These are phyloP conservation scores for Jasminum sambac DNA, from an alignment of 257 asterid species.

Conservation along the genomic window DNA sequence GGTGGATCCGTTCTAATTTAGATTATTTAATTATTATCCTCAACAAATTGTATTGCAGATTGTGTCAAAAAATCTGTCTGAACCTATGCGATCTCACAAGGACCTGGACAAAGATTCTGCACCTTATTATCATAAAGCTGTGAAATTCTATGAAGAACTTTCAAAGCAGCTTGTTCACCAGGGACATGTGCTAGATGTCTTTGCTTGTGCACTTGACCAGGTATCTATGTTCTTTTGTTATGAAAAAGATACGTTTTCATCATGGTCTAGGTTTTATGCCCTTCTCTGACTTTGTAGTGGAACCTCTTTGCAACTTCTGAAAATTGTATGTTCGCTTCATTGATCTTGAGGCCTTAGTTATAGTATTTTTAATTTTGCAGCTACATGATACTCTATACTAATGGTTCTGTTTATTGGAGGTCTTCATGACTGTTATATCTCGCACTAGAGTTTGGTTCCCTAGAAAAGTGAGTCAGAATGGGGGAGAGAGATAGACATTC, in stretches of 20 bases:
- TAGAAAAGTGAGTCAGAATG: neutral
- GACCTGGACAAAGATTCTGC: slow-evolving; percentile 98
- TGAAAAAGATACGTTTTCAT: slow-evolving; percentile 1
- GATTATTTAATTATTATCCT: no score
- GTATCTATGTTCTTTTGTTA: slow-evolving; percentile 37
- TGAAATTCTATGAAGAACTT: slow-evolving; percentile 79
- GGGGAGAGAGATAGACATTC: neutral
- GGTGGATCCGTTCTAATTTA: no score
- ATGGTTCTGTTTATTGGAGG: neutral
- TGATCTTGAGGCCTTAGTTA: slow-evolving; percentile 13
- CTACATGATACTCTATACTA: neutral
- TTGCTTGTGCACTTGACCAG: slow-evolving; percentile 99
- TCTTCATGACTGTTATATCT: neutral
- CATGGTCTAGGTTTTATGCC: neutral
- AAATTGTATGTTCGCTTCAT: neutral
- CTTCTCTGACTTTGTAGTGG: neutral
- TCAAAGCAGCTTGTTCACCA: slow-evolving; percentile 95
- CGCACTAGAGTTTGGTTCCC: slow-evolving; percentile 9
- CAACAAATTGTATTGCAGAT: slow-evolving; percentile 74
- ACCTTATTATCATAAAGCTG: slow-evolving; percentile 84
- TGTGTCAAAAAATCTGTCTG: slow-evolving; percentile 81
- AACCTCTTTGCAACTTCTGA: neutral
- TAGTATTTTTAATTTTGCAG: slow-evolving; percentile 4
- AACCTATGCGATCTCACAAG: slow-evolving; percentile 94
- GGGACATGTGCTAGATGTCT: slow-evolving; percentile 93